Base-by-base conservation (phyloP, 1,139 yeast species). In the Meyerozyma guilliermondii region DNA sequence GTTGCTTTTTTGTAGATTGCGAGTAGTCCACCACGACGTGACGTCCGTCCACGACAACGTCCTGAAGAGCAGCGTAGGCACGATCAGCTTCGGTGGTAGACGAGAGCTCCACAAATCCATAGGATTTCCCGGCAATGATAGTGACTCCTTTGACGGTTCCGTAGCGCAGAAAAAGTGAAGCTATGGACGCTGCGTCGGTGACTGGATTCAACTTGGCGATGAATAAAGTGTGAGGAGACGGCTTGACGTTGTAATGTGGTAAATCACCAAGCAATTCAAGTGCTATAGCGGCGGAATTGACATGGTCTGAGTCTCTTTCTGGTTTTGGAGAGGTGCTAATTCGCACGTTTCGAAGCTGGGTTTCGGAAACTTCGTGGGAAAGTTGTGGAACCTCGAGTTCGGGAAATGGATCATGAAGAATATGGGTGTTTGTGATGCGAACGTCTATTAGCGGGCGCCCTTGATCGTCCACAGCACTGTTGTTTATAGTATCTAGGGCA, bases 11-110 rank as follows among this genome's bases (percentile, higher is more conserved):
- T 3, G 62, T 60, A 49, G 85, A 78, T 54, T 83, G 89, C 40
- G 84, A 76, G 63, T 82, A 83, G 55, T 83, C 88, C 39, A 83
- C 84, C 46, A 79, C 79, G 23, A 83, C 74, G 41, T 84, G 66
- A 27, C 75, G 60, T 42, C 84, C 89, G 54, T 83, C 89, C 34
- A 83, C 79, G 22, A 13, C 22, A 2, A 16, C 20, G 13, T 22
- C 35, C 36, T 78, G 77, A 76, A 83, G 77, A 51, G 76, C 78
- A 42, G 66, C 60, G 54, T 79, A 83, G 0, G 88, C 88, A 22
- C 56, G 50, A 50, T 83, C 88, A 40, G 86, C 82, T 35, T 71
- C 70, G 30, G 62, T 61, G 46, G 66, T 65, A 2, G 61, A 55
- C 22, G 65, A 71, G 54, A 63, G 81, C 52, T 82, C 86, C 22